Evolutionary conservation across 768 basidiomycete species (phyloP).

Genomic region (Tulasnella sp.): DNA sequence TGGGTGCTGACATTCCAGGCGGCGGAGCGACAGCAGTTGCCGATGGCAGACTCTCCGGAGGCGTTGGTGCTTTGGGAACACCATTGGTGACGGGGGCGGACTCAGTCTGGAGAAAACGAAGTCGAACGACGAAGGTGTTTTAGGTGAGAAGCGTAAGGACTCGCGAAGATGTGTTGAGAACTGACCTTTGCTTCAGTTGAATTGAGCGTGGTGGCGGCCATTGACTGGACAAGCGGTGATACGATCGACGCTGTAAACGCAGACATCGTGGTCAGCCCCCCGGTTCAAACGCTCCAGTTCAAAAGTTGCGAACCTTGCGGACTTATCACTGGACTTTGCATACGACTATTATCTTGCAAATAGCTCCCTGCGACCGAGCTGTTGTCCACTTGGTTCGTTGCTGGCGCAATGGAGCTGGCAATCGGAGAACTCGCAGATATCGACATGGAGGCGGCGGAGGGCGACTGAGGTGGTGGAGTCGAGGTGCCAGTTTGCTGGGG

Average conservation of each 20-base stretch:
- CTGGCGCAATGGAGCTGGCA: constrained; percentile 30
- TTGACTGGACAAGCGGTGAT: constrained; percentile 16
- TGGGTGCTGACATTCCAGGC: constrained; percentile 17
- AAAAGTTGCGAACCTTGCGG: constrained; percentile 3
- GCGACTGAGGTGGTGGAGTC: constrained; percentile 37
- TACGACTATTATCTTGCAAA: constrained; percentile 31
- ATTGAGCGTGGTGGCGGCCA: not conserved
- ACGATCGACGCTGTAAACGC: not conserved
- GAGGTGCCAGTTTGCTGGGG: constrained; percentile 47
- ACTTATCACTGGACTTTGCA: constrained; percentile 23
- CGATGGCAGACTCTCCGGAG: not conserved
- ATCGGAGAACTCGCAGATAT: constrained; percentile 25
- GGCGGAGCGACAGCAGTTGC: not conserved
- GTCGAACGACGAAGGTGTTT: not conserved
- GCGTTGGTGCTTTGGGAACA: not conserved
- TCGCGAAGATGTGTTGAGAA: not conserved
- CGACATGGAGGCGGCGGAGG: constrained; percentile 28
- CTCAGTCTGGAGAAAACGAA: not conserved
- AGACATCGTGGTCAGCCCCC: not conserved
- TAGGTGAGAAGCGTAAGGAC: not conserved
- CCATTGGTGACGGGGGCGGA: constrained; percentile 10
- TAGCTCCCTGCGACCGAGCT: constrained; percentile 23
- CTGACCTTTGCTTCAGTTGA: not conserved
- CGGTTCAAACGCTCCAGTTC: not conserved
- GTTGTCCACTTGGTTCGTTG: constrained; percentile 22